Evolutionary conservation across 495 filamentous ascomycete species (phyloP), one percentile per base, ranked within the genome.

Genomic region (Penicillium goetzii): DNA sequence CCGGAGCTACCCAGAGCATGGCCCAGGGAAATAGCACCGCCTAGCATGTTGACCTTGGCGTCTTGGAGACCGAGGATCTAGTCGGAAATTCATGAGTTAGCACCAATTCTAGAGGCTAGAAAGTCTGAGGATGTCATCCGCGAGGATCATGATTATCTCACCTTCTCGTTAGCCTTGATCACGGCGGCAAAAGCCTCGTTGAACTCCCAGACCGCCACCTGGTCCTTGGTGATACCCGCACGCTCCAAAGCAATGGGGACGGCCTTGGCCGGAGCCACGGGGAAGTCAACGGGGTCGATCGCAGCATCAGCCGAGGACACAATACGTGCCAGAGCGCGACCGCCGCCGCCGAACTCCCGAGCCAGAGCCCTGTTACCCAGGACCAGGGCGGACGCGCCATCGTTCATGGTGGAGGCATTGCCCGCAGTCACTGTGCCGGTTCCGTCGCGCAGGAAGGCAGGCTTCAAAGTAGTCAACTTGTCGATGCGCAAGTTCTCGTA

Each of bases 101-200:
- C 57, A 61, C 40, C 17, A 7, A 14, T 38, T 47, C 53, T 14
- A 41, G 11, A n/a, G 23, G 25, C 19, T 2, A 8, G 17, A 51
- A n/a, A 38, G n/a, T 6, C 12, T 6, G 15, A 21, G 32, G 52
- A 11, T 33, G 9, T 53, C 50, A 30, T 52, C 21, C n/a, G 17
- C 5, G 21, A n/a, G 47, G 4, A 34, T 3, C 3, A 34, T 7
- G 17, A 12, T 36, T 26, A n/a, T 66, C 74, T 76, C 70, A 90
- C 90, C 87, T 95, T 90, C 69, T 92, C 90, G 67, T 97, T 97
- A 10, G 94, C 94, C 75, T 93, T 93, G 76, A 97, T 96, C 15
- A 97, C 94, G 0, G 91, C 94, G 15, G 94, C 94, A 74, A 99
- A 99, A 0, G 95, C 95, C 74, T 99, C 95, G 75, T 99, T 99